A percentile compares a stretch with the other conserved stretches of the same genome.
These are phyloP conservation scores for Alternaria brassicae DNA, from an alignment of 2,329 filamentous ascomycete genomes.

Conservation along the genomic window DNA sequence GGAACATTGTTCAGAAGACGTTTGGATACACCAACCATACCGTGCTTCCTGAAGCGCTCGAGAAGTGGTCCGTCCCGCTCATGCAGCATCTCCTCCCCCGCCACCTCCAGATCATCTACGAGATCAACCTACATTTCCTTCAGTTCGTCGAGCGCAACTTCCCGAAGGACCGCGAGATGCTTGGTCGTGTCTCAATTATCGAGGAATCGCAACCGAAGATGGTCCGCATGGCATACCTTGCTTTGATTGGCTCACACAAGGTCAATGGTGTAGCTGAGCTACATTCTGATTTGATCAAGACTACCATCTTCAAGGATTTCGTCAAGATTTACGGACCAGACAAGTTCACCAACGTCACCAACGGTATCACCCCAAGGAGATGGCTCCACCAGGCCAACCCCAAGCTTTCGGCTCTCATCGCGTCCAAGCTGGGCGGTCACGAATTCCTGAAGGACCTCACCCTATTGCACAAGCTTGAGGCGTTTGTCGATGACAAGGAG, in stretches of 20 bases:
- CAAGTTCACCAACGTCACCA: conserved; percentile 99
- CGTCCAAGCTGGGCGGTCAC: conserved; percentile 82
- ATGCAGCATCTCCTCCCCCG: conserved; percentile 91
- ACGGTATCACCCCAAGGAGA: conserved; percentile 92
- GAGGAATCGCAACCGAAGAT: conserved; percentile 97
- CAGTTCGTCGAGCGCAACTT: conserved; percentile 89
- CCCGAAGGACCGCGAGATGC: conserved; percentile 85
- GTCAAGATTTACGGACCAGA: conserved; percentile 92
- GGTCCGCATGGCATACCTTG: conserved; percentile 95
- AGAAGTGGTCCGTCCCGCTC: conserved; percentile 97
- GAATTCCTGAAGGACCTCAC: conserved; percentile 92
- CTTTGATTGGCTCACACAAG: conserved; percentile 97
- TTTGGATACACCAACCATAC: conserved; percentile 99
- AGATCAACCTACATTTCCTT: conserved; percentile 95
- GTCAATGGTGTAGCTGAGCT: conserved; percentile 98
- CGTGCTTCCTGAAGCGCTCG: conserved; percentile 91
- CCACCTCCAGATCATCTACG: conserved; percentile 96
- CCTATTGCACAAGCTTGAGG: conserved; percentile 82
- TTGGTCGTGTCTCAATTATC: conserved; percentile 91
- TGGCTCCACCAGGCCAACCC: conserved; percentile 99
- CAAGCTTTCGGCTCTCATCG: conserved; percentile 87
- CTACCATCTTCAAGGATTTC: conserved; percentile 99
- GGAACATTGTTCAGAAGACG: conserved; percentile 69
- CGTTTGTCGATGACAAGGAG: conserved; percentile 80
- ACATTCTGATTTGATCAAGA: conserved; percentile 97